Evolutionary conservation across 805 yeast species (phyloP).

Genomic region (Candida vaughaniae): DNA sequence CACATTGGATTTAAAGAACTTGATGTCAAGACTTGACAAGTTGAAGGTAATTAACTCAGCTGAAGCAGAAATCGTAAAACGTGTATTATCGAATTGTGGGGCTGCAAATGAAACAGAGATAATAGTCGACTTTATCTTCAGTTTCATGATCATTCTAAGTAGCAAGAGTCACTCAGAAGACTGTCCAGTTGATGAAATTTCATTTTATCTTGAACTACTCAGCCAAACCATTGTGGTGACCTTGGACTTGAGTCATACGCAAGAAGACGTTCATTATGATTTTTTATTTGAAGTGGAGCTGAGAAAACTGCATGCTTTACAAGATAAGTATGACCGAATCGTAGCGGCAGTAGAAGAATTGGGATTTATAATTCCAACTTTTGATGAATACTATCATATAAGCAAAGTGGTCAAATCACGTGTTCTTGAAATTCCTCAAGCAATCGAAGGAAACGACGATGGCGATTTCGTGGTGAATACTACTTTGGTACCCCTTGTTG

Average conservation of each 20-base stretch:
- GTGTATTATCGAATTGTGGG: slow-evolving; percentile 19
- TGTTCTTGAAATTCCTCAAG: slow-evolving; percentile 61
- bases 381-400: slow-evolving; percentile 22
- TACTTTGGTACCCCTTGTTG: slow-evolving; percentile 64
- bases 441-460: slow-evolving; percentile 47
- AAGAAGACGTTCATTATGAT: slow-evolving; percentile 6
- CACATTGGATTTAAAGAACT: slow-evolving; percentile 21
- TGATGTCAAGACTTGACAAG: slow-evolving; percentile 18
- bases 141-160: slow-evolving; percentile 17
- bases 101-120: slow-evolving; percentile 31
- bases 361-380: slow-evolving; percentile 9
- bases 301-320: slow-evolving; percentile 7
- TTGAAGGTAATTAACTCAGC: slow-evolving; percentile 17
- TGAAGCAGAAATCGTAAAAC: slow-evolving; percentile 22
- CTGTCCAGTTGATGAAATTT: slow-evolving; percentile 10
- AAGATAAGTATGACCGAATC: slow-evolving; percentile 12
- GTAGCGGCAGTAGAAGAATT: slow-evolving; percentile 6
- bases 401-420: slow-evolving; percentile 55
- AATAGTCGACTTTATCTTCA: slow-evolving; percentile 23
- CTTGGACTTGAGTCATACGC: slow-evolving; percentile 1
- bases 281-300: slow-evolving; percentile 8
- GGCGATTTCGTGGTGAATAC: slow-evolving; percentile 37
- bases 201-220: slow-evolving; percentile 20
- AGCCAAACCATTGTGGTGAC: slow-evolving; percentile 15
- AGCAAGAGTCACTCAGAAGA: background rate